Evolutionary conservation across 768 basidiomycete genomes (phyloP).

Genomic region (Termitomyces sp.): DNA sequence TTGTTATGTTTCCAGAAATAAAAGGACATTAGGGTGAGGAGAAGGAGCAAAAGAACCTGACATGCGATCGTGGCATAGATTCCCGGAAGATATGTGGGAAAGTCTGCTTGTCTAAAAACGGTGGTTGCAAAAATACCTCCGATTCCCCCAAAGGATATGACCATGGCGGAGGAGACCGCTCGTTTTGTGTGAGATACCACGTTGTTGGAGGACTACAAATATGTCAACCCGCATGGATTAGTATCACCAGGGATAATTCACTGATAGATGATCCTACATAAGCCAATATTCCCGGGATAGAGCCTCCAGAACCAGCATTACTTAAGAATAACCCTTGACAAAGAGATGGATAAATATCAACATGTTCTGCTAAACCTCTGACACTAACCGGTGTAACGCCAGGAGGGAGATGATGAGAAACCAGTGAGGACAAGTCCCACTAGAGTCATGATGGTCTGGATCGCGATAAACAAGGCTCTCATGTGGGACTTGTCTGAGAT

Average conservation of each 20-base stretch:
- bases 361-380: neutral
- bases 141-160: constrained; percentile 44
- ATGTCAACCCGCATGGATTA: neutral
- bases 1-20: constrained; percentile 35
- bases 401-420: constrained; percentile 28
- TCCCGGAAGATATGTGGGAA: constrained; percentile 42
- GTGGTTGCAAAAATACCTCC: constrained; percentile 47
- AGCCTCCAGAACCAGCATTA: constrained; percentile 41
- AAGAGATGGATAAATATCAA: constrained; percentile 2
- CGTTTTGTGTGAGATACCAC: constrained; percentile 46
- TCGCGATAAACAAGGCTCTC: constrained; percentile 38
- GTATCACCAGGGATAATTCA: neutral
- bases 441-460: constrained; percentile 37
- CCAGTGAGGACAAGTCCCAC: constrained; percentile 40
- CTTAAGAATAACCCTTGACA: constrained; percentile 40
- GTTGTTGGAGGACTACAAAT: constrained; percentile 43
- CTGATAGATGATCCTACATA: constrained; percentile 32
- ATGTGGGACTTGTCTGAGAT: constrained; percentile 42
- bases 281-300: constrained; percentile 44
- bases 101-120: constrained; percentile 42
- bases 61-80: constrained; percentile 42
- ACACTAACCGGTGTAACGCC: constrained; percentile 38
- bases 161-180: constrained; percentile 42
- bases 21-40: constrained; percentile 36
- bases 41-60: constrained; percentile 36